Evolutionary conservation across 495 filamentous ascomycete genomes (phyloP), one percentile per base, ranked within the genome.

Genomic region (Tirmania nivea): DNA sequence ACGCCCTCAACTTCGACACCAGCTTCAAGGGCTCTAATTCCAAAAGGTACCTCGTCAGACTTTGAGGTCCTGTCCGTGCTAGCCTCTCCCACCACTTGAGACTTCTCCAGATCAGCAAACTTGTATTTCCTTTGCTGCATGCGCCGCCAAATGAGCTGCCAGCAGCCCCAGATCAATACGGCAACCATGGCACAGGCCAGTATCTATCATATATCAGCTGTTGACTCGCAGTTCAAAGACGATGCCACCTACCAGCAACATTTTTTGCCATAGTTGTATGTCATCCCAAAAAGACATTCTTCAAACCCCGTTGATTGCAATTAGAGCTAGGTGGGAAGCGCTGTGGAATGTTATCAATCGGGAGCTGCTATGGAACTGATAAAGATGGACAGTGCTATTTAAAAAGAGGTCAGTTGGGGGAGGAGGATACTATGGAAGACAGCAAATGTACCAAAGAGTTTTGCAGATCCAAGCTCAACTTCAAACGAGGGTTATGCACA

Each of bases 241-340:
- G 25, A 31, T 31, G 25, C 25, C 21, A 74, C 84, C 69, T 71
- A 95, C 89, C 69, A 94, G 80, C 56, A 76, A 80, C 78, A 94
- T 75, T 73, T 94, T 81, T 74, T 92, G 77, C 89, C 89, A 96
- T 61, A 90, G 67, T 57, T 73, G 65, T 88, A 87, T 94, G 37
- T 68, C 72, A 39, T 69, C 61, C 70, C 89, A 94, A 69, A 95
- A 94, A 31, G 25, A 31, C 25, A 31, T 31, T 31, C 7, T 31
- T 7, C 7, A 31, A 31, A 3, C 25, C 25, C 25, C 2, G 25
- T 31, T 45, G 39, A 19, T 19, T 45, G 39, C 12, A 14, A 45
- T 45, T 45, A 6, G 3, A 45, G 39, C 39, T 19, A 19, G 39
- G 17, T 45, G 9, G 39, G 39, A 45, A 14, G 39, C 4, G 9